These are phyloP conservation scores for Pyrenophora graminea DNA, from an alignment of 2,329 filamentous ascomycete species.

Conservation along the genomic window DNA sequence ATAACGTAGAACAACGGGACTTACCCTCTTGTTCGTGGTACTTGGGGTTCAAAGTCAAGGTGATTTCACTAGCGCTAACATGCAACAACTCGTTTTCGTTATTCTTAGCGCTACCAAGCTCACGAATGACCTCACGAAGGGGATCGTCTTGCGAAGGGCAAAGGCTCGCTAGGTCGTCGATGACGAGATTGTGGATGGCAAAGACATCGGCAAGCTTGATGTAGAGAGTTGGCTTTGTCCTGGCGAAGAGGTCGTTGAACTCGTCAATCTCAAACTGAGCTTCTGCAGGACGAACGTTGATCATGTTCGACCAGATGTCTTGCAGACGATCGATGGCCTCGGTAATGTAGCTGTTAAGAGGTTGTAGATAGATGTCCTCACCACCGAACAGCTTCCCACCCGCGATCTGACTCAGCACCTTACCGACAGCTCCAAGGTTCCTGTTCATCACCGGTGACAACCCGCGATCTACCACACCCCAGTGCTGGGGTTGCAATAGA, in stretches of 20 bases:
- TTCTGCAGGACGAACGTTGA: slow-evolving; percentile 84
- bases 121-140: slow-evolving; percentile 86
- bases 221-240: slow-evolving; percentile 96
- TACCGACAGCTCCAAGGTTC: slow-evolving; percentile 86
- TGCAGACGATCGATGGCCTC: slow-evolving; percentile 81
- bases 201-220: slow-evolving; percentile 99
- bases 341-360: slow-evolving; percentile 86
- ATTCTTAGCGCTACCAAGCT: slow-evolving; percentile 92
- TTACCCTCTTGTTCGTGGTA: slow-evolving; percentile 79
- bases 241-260: slow-evolving; percentile 96
- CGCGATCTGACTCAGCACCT: slow-evolving; percentile 86
- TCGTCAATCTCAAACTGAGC: slow-evolving; percentile 97
- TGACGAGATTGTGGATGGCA: slow-evolving; percentile 87
- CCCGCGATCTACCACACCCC: slow-evolving; percentile 87
- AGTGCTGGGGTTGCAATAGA: slow-evolving; percentile 85
- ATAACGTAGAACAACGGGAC: slow-evolving; percentile 9
- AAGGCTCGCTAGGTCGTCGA: slow-evolving; percentile 75
- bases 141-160: slow-evolving; percentile 83
- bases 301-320: slow-evolving; percentile 74
- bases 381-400: slow-evolving; percentile 89
- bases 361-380: slow-evolving; percentile 94
- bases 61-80: slow-evolving; percentile 85
- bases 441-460: slow-evolving; percentile 90
- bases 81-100: slow-evolving; percentile 93
- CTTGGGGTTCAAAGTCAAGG: slow-evolving; percentile 86